Percentiles rank a stretch among this genome's conserved stretches.
Conservation (phyloP, 2,329 filamentous ascomycete species). For the Chaetomium sp. region DNA sequence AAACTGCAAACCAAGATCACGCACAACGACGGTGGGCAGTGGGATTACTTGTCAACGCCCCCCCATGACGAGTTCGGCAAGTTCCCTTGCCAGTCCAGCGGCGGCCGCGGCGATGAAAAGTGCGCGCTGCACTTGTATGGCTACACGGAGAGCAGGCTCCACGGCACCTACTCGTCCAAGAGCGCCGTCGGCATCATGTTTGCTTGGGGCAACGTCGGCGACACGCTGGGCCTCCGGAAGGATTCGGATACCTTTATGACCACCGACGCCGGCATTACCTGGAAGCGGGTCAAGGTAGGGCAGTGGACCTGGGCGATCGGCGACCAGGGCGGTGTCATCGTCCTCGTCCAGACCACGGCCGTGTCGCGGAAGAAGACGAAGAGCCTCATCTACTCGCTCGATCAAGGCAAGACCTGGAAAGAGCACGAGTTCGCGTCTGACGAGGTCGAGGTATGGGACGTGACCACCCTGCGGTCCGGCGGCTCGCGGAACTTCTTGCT, state of each 20-base stretch:
- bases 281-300: slow-evolving; percentile 84
- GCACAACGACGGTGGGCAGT: slow-evolving; percentile 92
- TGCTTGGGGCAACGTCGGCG: slow-evolving; percentile 86
- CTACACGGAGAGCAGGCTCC: slow-evolving; percentile 87
- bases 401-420: slow-evolving; percentile 80
- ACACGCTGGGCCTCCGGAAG: slow-evolving; percentile 63
- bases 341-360: slow-evolving; percentile 72
- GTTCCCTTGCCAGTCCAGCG: slow-evolving; percentile 67
- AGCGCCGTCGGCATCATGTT: slow-evolving; percentile 91
- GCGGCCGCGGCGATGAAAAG: slow-evolving; percentile 60
- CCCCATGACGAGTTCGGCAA: slow-evolving; percentile 66
- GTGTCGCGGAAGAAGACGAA: slow-evolving; percentile 55
- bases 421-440: slow-evolving; percentile 72
- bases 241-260: slow-evolving; percentile 91
- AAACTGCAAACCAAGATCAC: slow-evolving; percentile 88
- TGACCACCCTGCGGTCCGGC: slow-evolving; percentile 87
- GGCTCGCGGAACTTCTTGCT: slow-evolving; percentile 88
- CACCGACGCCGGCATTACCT: slow-evolving; percentile 83
- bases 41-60: slow-evolving; percentile 76
- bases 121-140: slow-evolving; percentile 93
- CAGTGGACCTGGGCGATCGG: slow-evolving; percentile 92
- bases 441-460: slow-evolving; percentile 73
- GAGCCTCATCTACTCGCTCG: slow-evolving; percentile 51
- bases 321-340: slow-evolving; percentile 90
- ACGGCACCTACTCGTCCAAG: slow-evolving; percentile 80